These are phyloP conservation scores for Lactarius tabidus DNA, from an alignment of 768 basidiomycete genomes.

Conservation along the genomic window DNA sequence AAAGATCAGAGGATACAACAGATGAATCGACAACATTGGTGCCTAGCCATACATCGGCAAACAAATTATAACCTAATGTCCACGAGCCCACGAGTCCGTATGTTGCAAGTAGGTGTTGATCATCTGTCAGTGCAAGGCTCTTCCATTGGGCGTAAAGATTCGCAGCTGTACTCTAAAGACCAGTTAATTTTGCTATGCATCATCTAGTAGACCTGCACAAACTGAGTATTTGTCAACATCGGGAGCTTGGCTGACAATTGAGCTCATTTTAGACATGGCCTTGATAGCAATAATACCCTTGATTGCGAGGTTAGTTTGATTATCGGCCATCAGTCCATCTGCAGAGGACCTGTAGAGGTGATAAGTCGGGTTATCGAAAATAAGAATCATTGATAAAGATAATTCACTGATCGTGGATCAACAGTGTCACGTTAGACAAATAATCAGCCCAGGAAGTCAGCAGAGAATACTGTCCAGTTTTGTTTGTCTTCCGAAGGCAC, in stretches of 20 bases:
- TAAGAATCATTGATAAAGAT: conserved; percentile 45
- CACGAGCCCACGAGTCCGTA: conserved; percentile 36
- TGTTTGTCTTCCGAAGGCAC: not conserved
- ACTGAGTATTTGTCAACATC: conserved; percentile 30
- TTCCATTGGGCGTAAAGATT: conserved; percentile 14
- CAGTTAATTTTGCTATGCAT: not conserved
- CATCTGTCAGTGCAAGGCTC: conserved; percentile 4
- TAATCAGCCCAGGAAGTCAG: conserved; percentile 14
- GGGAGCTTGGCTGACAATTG: conserved; percentile 24
- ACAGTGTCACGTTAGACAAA: conserved; percentile 37
- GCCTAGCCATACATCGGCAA: conserved; percentile 53
- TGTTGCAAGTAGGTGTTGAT: conserved; percentile 9
- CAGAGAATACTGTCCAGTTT: conserved; percentile 26
- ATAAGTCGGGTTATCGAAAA: conserved; percentile 1
- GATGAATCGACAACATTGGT: conserved; percentile 43
- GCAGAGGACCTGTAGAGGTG: conserved; percentile 15
- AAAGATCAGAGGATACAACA: conserved; percentile 8
- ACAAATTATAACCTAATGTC: conserved; percentile 62
- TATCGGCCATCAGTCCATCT: conserved; percentile 31
- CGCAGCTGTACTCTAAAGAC: not conserved
- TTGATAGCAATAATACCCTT: too few relatives aligned
- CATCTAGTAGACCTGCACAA: conserved; percentile 8
- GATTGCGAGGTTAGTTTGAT: conserved; percentile 42
- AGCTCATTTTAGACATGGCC: conserved; percentile 24
- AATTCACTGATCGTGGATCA: conserved; percentile 48